A percentile compares a stretch with the other conserved stretches of the same genome.
phyloP scores from a whole-genome alignment of 2,329 filamentous ascomycete species.

The Sporothrix protearum region DNA sequence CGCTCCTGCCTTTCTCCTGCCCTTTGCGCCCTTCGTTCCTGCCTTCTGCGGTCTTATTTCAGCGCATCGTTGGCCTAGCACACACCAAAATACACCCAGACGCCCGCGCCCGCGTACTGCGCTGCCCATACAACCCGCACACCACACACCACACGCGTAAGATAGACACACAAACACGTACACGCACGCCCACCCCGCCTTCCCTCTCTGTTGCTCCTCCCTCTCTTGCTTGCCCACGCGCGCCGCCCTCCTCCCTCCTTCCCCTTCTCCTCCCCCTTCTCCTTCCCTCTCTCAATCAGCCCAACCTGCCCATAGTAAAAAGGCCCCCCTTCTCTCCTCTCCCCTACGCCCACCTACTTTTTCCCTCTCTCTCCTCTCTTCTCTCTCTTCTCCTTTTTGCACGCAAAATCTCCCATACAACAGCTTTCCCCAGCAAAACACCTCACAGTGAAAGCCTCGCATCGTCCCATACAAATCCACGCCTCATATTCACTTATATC shows the following conservation, averaged over 20 bases:
- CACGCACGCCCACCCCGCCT: conserved; percentile 27
- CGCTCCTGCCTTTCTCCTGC: not conserved
- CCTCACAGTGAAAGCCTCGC: conserved; percentile 25
- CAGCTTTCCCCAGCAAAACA: conserved; percentile 51
- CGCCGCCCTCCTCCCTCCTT: not conserved
- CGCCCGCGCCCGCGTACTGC: conserved; percentile 18
- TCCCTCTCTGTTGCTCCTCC: conserved; percentile 23
- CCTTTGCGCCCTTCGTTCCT: conserved; percentile 7
- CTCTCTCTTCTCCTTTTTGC: conserved; percentile 48
- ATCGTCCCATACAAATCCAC: conserved; percentile 48
- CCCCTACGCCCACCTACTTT: conserved; percentile 58
- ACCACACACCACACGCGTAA: conserved; percentile 13
- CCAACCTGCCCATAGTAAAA: conserved; percentile 63
- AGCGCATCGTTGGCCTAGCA: not conserved
- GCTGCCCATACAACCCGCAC: conserved; percentile 2
- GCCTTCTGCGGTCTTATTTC: not conserved
- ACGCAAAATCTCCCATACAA: conserved; percentile 53
- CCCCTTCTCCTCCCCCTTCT: not conserved
- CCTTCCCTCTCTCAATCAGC: conserved; percentile 53
- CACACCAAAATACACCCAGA: conserved; percentile 18
- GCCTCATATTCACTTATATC: conserved; percentile 36
- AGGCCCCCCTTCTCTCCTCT: conserved; percentile 51
- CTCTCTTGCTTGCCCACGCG: not conserved
- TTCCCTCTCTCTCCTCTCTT: conserved; percentile 55
- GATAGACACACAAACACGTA: conserved; percentile 24